Conservation (phyloP, 306 rosid genomes). For the Citrullus colocynthis region DNA sequence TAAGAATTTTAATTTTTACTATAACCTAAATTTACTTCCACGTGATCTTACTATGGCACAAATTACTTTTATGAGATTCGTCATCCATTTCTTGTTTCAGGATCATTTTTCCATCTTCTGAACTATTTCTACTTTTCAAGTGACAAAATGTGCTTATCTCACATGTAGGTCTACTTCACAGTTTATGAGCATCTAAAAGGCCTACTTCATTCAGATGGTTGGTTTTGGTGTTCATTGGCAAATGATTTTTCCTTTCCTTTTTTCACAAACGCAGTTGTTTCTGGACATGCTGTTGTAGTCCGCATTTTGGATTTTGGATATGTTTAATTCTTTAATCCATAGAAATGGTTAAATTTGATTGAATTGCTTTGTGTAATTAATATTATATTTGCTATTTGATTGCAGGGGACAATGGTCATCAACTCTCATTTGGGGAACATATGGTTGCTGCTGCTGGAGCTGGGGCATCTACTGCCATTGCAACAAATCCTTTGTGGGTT, state of each 20-base stretch:
- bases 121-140: constrained; percentile 3
- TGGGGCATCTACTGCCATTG: constrained; percentile 80
- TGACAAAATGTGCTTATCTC: constrained; percentile 17
- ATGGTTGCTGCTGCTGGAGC: constrained; percentile 89
- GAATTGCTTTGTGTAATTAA: constrained; percentile 3
- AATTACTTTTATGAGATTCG: not conserved
- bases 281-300: not conserved
- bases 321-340: constrained; percentile 2
- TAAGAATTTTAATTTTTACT: not conserved
- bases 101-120: constrained; percentile 2
- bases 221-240: constrained; percentile 14
- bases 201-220: constrained; percentile 57
- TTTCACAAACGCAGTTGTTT: constrained; percentile 5
- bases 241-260: not conserved
- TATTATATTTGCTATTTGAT: constrained; percentile 2
- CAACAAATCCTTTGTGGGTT: constrained; percentile 96
- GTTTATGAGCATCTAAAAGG: constrained; percentile 73
- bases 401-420: constrained; percentile 25
- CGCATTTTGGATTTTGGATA: not conserved
- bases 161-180: constrained; percentile 82
- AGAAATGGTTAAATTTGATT: not conserved
- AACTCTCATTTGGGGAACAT: constrained; percentile 54
- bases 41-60: not conserved
- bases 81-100: not conserved
- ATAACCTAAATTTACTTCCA: not conserved